Evolutionary conservation across 352 stramenopile genomes (phyloP).

Genomic region (Phytophthora pluvialis): DNA sequence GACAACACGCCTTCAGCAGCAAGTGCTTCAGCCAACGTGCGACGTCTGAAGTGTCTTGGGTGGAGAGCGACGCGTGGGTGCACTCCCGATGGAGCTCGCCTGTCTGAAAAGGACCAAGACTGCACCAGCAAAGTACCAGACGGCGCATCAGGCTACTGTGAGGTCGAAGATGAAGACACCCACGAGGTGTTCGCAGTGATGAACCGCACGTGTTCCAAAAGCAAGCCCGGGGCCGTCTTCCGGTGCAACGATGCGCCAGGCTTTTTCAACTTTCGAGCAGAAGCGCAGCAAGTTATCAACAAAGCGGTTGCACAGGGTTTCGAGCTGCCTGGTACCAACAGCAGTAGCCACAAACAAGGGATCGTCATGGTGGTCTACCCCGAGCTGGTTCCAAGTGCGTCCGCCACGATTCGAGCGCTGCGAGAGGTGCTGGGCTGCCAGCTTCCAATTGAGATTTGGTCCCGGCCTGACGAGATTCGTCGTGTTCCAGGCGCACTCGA

Average conservation of each 20-base stretch:
- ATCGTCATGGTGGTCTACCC: conserved; percentile 35
- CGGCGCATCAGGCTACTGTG: conserved; percentile 60
- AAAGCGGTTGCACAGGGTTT: conserved; percentile 12
- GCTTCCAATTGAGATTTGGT: conserved; percentile 29
- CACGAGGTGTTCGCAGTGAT: conserved; percentile 63
- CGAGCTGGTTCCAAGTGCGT: conserved; percentile 19
- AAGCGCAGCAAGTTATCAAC: conserved; percentile 1
- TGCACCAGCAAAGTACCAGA: conserved; percentile 43
- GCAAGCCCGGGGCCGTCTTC: conserved; percentile 41
- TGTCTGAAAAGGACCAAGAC: conserved; percentile 44
- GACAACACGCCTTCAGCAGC: neutral
- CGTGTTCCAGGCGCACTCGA: conserved; percentile 9
- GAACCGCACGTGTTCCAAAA: conserved; percentile 55
- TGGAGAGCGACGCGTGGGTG: conserved; percentile 59
- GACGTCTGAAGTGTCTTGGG: conserved; percentile 46
- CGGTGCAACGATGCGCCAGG: conserved; percentile 49
- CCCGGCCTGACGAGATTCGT: conserved; percentile 25
- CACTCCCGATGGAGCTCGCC: conserved; percentile 39
- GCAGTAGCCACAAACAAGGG: neutral
- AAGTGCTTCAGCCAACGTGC: neutral
- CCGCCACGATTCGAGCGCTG: conserved; percentile 21
- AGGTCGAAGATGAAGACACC: conserved; percentile 52
- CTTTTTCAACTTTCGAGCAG: conserved; percentile 62
- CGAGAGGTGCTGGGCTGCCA: conserved; percentile 20
- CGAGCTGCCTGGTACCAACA: conserved; percentile 27